Evolutionary conservation across 2,329 filamentous ascomycete species (phyloP), one percentile per base, ranked within the genome.

Genomic region (Fusarium duplospermum): DNA sequence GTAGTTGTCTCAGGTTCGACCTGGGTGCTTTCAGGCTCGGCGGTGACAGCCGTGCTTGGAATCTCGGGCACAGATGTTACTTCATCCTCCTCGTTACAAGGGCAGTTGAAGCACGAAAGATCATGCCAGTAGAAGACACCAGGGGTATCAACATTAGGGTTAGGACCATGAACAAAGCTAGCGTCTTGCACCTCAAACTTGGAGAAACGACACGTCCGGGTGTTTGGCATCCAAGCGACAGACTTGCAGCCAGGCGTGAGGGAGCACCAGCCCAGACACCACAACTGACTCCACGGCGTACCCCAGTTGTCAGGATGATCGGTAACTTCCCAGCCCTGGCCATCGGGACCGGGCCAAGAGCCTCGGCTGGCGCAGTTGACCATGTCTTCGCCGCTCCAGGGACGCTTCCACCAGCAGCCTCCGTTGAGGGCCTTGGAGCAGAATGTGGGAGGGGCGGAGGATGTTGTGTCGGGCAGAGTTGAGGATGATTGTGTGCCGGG

Each of bases 391-490:
- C 59, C 59, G 16, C 59, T 62, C 59, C 59, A 62, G 11, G 59
- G 40, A 4, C 59, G 59, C 59, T 62, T 62, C 59, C 59, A 62
- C 40, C 14, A 33, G 20, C 59, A 62, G 9, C 59, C 59, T 7
- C 59, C 59, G 40, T 62, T 62, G 14, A 62, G 59, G n/a, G 59
- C 45, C 40, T 62, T 62, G 40, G 59, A 62, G 31, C 59, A 62
- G 29, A 35, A 62, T 4, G 40, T 31, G 5, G 40, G 40, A n/a
- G 27, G 40, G 8, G 42, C 59, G 6, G 40, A 47, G 3, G 59
- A 33, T 50, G 59, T 62, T 11, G 59, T 18, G 6, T 45, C 20
- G 4, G 27, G 8, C 4, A 29, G 18, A 13, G 7, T 6, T 9
- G 29, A 14, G 29, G 22, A 22, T 9, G 59, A 24, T 4, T 62